Percentiles rank a stretch among this genome's conserved stretches.
Conservation (phyloP, 2,329 filamentous ascomycete genomes). For the Xylariaceae sp. region DNA sequence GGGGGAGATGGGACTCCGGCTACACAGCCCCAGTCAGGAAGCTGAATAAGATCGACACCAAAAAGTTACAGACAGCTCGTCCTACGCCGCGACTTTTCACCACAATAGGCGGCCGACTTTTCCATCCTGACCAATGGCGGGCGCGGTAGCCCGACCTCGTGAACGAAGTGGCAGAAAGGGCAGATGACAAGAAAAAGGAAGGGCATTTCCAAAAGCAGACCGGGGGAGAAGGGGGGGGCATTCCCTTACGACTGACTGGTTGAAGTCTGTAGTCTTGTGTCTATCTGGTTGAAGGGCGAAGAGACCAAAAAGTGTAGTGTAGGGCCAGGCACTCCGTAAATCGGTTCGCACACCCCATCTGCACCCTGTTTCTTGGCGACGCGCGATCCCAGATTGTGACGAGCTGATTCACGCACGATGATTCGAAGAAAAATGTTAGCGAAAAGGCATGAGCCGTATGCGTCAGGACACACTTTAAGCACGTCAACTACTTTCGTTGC, state of each 20-base stretch:
- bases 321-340: slow-evolving; percentile 3
- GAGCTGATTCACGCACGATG: slow-evolving; percentile 33
- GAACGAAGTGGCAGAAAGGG: slow-evolving; percentile 8
- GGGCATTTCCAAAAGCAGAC: slow-evolving; percentile 18
- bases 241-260: slow-evolving; percentile 14
- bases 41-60: slow-evolving; percentile 29
- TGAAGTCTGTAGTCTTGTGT: background rate
- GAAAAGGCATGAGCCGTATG: slow-evolving; percentile 29
- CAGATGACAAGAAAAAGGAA: slow-evolving; percentile 19
- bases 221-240: background rate
- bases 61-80: slow-evolving; percentile 18
- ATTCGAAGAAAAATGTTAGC: slow-evolving; percentile 37
- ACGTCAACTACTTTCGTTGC: slow-evolving; percentile 33
- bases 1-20: slow-evolving; percentile 10
- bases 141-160: slow-evolving; percentile 12
- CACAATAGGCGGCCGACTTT: slow-evolving; percentile 20
- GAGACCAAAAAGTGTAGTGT: background rate
- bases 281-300: slow-evolving; percentile 6
- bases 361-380: slow-evolving; percentile 41
- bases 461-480: slow-evolving; percentile 23
- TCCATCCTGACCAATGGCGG: slow-evolving; percentile 15
- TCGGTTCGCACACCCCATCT: slow-evolving; percentile 29
- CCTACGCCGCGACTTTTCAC: slow-evolving; percentile 14
- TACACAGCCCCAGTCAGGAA: slow-evolving; percentile 25
- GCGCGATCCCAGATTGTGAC: slow-evolving; percentile 44